phyloP scores from a whole-genome alignment of 1,284 basidiomycete species.

The Phellopilus nigrolimitatus region DNA sequence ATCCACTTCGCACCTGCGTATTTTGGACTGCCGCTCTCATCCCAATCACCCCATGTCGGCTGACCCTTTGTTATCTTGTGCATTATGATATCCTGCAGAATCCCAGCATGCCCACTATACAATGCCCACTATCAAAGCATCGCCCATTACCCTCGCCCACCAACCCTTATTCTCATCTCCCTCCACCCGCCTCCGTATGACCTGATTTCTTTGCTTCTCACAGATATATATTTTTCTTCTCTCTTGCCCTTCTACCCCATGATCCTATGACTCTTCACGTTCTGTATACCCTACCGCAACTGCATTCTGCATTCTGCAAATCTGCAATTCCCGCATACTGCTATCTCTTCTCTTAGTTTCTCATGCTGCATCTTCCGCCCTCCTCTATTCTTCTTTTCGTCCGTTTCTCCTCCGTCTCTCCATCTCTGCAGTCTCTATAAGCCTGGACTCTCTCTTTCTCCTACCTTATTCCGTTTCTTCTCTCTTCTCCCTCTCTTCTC shows the following conservation, averaged over 20 bases:
- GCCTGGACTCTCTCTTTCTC: not conserved
- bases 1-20: not conserved
- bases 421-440: no score
- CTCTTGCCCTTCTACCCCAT: conserved; percentile 4
- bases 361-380: conserved; percentile 6
- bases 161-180: conserved; percentile 1
- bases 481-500: not conserved
- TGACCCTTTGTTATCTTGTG: conserved; percentile 1
- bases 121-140: not conserved
- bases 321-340: conserved; percentile 9
- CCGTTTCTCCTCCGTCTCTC: not conserved
- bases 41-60: not conserved
- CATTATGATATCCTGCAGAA: not conserved
- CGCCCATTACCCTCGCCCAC: not conserved
- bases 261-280: no score
- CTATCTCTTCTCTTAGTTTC: not conserved
- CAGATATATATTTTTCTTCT: not conserved
- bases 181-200: conserved; percentile 11
- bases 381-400: no score
- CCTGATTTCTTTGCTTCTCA: conserved; percentile 3
- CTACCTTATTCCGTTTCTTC: not conserved
- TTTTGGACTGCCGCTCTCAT: not conserved
- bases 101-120: not conserved
- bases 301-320: conserved; percentile 10
- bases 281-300: conserved; percentile 18